A percentile compares a stretch with the other conserved stretches of the same genome.
These are phyloP conservation scores for Hanseniaspora guilliermondii DNA, from an alignment of 805 yeast species.

Conservation along the genomic window DNA sequence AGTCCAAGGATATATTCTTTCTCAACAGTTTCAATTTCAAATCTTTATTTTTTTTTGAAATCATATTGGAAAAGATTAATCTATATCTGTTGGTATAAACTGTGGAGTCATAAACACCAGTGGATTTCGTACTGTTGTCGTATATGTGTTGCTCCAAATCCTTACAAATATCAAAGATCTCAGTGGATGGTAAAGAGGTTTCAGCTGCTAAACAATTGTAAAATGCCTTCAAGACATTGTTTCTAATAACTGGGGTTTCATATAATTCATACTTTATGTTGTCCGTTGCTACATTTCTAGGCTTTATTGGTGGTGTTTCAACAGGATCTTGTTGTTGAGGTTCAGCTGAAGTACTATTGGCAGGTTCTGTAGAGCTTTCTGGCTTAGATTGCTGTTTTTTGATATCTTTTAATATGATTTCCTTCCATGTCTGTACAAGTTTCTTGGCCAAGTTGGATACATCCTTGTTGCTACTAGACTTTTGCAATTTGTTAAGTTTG, in stretches of 20 bases:
- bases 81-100: slow-evolving; percentile 73
- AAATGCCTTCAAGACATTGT: slow-evolving; percentile 68
- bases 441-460: slow-evolving; percentile 60
- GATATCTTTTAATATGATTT: slow-evolving; percentile 62
- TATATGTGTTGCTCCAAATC: slow-evolving; percentile 59
- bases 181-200: slow-evolving; percentile 47
- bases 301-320: slow-evolving; percentile 26
- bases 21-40: slow-evolving; percentile 54
- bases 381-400: slow-evolving; percentile 17
- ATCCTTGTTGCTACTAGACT: slow-evolving; percentile 47
- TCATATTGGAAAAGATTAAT: slow-evolving; percentile 72
- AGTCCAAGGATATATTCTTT: slow-evolving; percentile 53
- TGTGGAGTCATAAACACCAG: slow-evolving; percentile 39
- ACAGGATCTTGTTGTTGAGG: slow-evolving; percentile 6
- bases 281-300: slow-evolving; percentile 72
- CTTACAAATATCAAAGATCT: slow-evolving; percentile 50
- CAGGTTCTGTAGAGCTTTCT: slow-evolving; percentile 15
- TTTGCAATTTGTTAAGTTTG: slow-evolving; percentile 77
- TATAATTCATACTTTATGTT: slow-evolving; percentile 44
- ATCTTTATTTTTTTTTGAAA: slow-evolving; percentile 82
- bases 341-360: background rate
- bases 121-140: background rate
- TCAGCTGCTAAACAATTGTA: slow-evolving; percentile 85
- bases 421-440: slow-evolving; percentile 83
- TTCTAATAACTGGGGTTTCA: slow-evolving; percentile 33